A percentile compares a stretch with the other conserved stretches of the same genome.
These are phyloP conservation scores for Pseudogymnoascus sp. DNA, from an alignment of 2,329 filamentous ascomycete genomes.

Conservation along the genomic window DNA sequence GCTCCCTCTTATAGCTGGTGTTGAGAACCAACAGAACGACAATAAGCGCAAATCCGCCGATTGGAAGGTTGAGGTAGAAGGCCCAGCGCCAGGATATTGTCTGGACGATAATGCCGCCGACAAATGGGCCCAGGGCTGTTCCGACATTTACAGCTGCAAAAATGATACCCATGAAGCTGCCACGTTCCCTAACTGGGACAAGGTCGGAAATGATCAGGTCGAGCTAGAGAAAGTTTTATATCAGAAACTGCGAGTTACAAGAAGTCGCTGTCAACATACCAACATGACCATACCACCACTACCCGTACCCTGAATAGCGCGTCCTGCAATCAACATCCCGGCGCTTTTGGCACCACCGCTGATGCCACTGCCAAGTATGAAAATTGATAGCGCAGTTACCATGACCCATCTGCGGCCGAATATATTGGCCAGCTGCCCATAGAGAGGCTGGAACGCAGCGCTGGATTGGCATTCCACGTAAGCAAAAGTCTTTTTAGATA, in stretches of 20 bases:
- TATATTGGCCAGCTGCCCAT: constrained; percentile 44
- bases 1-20: constrained; percentile 30
- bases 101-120: constrained; percentile 37
- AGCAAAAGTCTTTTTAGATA: not conserved
- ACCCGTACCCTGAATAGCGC: constrained; percentile 44
- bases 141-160: constrained; percentile 36
- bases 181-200: constrained; percentile 40
- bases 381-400: constrained; percentile 37
- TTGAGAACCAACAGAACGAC: constrained; percentile 26
- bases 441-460: constrained; percentile 42
- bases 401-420: constrained; percentile 42
- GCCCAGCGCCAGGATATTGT: constrained; percentile 39
- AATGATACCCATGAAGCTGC: constrained; percentile 35
- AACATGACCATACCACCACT: constrained; percentile 17
- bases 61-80: constrained; percentile 40
- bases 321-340: constrained; percentile 42
- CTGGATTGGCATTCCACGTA: constrained; percentile 16
- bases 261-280: not conserved
- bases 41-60: constrained; percentile 20
- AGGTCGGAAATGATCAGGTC: constrained; percentile 45
- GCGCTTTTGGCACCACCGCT: constrained; percentile 39
- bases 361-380: constrained; percentile 46
- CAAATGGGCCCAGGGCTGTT: constrained; percentile 31
- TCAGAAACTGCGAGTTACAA: not conserved
- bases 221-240: constrained; percentile 17